Percentiles rank a stretch among this genome's conserved stretches.
phyloP scores from a whole-genome alignment of 2,329 filamentous ascomycete species.

The Colletotrichum plurivorum region DNA sequence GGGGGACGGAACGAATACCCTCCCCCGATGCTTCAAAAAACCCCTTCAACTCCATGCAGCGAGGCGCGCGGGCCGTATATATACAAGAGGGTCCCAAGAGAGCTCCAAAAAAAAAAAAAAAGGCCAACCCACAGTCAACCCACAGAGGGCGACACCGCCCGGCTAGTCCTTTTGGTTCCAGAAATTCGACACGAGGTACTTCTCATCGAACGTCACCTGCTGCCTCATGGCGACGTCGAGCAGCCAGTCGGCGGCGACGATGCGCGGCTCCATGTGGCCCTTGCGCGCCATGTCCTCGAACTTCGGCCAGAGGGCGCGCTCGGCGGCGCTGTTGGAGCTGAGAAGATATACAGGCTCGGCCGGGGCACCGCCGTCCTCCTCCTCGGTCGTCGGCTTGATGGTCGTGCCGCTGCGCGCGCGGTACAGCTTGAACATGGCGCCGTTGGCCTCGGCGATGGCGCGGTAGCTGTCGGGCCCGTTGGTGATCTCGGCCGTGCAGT shows the following conservation, averaged over 20 bases:
- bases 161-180: conserved; percentile 45
- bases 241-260: conserved; percentile 91
- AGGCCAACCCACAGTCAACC: too few species aligned
- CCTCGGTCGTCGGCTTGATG: conserved; percentile 73
- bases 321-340: conserved; percentile 75
- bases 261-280: conserved; percentile 83
- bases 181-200: conserved; percentile 69
- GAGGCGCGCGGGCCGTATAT: background rate
- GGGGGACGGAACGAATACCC: background rate
- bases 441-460: conserved; percentile 89
- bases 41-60: conserved; percentile 22
- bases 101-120: background rate
- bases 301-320: conserved; percentile 82
- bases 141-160: background rate
- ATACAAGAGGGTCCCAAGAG: conserved; percentile 3
- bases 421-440: conserved; percentile 85
- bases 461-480: conserved; percentile 89
- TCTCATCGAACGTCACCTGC: conserved; percentile 76
- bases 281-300: conserved; percentile 85
- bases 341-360: conserved; percentile 87
- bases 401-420: conserved; percentile 78
- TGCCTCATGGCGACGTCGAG: conserved; percentile 92
- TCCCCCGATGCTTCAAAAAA: background rate
- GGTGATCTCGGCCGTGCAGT: conserved; percentile 84
- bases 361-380: conserved; percentile 72